Evolutionary conservation across 2,329 filamentous ascomycete species (phyloP).

Genomic region (Chaetomium strumarium): DNA sequence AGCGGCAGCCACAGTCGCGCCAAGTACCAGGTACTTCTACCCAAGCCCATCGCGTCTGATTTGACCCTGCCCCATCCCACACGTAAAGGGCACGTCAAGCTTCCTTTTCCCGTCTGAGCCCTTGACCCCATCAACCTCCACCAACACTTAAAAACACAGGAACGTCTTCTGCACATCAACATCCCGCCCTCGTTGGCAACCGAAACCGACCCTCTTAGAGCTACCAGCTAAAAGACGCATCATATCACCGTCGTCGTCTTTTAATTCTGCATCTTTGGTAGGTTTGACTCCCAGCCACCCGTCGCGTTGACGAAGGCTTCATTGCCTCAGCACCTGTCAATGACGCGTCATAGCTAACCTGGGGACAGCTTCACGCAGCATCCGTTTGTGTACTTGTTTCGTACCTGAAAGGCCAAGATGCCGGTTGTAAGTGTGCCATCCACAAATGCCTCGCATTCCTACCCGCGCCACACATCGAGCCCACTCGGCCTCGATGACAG

Average conservation of each 20-base stretch:
- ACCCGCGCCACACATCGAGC: neutral
- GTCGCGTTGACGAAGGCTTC: neutral
- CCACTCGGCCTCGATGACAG: neutral
- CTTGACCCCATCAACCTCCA: neutral
- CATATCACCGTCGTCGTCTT: constrained; percentile 9
- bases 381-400: constrained; percentile 17
- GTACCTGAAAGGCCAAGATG: constrained; percentile 17
- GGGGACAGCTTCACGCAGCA: constrained; percentile 12
- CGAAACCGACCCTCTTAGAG: constrained; percentile 2
- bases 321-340: neutral
- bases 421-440: constrained; percentile 17
- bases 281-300: constrained; percentile 4
- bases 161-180: neutral
- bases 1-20: neutral
- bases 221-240: constrained; percentile 14
- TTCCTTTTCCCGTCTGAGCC: neutral
- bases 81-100: too few relatives aligned
- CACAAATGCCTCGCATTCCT: neutral
- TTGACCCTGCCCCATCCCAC: neutral
- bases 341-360: constrained; percentile 15
- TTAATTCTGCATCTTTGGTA: constrained; percentile 19
- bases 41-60: neutral
- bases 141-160: neutral
- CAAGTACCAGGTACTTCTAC: neutral
- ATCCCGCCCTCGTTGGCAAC: constrained; percentile 8